Evolutionary conservation across 192 early-diverging fungal genomes (phyloP).

Genomic region (Coemansia sp.): DNA sequence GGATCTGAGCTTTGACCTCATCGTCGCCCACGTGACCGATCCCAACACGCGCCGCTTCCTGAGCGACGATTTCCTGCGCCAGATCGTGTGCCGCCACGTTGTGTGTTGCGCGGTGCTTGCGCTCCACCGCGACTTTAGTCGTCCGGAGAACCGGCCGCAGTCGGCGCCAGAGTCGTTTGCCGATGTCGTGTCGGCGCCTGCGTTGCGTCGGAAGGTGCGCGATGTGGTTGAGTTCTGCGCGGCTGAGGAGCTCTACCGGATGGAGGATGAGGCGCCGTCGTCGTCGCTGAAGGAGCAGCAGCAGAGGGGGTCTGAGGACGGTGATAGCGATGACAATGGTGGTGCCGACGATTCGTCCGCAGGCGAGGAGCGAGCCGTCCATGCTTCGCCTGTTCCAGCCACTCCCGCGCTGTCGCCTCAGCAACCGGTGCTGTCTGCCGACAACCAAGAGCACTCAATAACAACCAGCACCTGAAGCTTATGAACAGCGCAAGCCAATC

Average conservation of each 20-base stretch:
- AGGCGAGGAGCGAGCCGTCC: neutral
- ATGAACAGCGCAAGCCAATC: neutral
- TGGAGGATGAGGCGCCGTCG: constrained; percentile 14
- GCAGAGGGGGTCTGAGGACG: neutral
- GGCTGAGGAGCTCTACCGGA: constrained; percentile 29
- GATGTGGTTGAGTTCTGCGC: constrained; percentile 27
- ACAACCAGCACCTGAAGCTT: too few relatives aligned
- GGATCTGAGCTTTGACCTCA: constrained; percentile 25
- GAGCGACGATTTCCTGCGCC: constrained; percentile 89
- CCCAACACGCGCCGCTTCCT: constrained; percentile 67
- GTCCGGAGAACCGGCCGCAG: constrained; percentile 32
- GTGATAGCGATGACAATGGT: neutral
- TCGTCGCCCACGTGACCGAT: constrained; percentile 8
- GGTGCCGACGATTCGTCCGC: neutral
- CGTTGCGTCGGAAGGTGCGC: constrained; percentile 21
- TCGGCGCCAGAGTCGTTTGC: constrained; percentile 33
- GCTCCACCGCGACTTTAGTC: constrained; percentile 57
- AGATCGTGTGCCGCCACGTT: constrained; percentile 85
- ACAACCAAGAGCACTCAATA: neutral
- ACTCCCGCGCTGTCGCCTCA: too few relatives aligned
- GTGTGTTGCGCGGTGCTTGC: constrained; percentile 70
- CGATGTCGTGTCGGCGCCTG: constrained; percentile 10
- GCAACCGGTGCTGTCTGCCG: neutral
- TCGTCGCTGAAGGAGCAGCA: too few relatives aligned
- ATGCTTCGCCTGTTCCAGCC: too few relatives aligned